Evolutionary conservation across 164 flowering plant species (phyloP), one percentile per base, ranked within the genome.

Genomic region (Vitis rupestris): DNA sequence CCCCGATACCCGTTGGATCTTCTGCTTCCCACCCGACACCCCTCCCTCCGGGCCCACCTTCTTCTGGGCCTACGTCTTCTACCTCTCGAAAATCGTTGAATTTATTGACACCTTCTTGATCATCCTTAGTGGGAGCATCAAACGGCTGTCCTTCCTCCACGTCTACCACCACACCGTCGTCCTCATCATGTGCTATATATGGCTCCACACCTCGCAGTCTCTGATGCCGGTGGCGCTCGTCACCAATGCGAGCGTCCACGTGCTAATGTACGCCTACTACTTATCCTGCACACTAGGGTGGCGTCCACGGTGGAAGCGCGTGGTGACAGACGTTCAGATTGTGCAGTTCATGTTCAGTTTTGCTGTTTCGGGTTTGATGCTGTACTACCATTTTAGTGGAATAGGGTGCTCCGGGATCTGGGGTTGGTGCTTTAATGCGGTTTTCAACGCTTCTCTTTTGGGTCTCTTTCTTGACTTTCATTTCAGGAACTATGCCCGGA

Each of bases 41-140:
- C 86, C 82, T 2, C 89, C 94, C 0, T 56, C 70, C 10, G 99
- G 97, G 3, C 94, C 99, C 51, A 78, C 83, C 65, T 95, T 95
- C 80, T 95, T 95, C 89, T 95, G 92, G 94, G 92, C 97, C 72
- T 79, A 93, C 87, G 59, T 91, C 44, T 91, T 90, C 85, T 95
- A 95, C 83, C 89, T 91, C 76, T 95, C 99, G 47, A 93, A 91
- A 57, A 67, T 93, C 62, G 79, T 85, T 17, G 98, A 93, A 65
- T 90, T 91, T 84, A 12, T 83, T 15, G 97, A 93, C 76, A 93
- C 98, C 19, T 82, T 89, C 49, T 58, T 95, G 63, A 91, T 95
- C 82, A 70, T 95, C 63, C 60, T 92, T 19, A 74, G 71, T 73
- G 64, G 76, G 0, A 68, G 74, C 50, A 72, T 55, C 58, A 74